phyloP scores from a whole-genome alignment of 495 filamentous ascomycete species.

The Haplographium delicatum region DNA sequence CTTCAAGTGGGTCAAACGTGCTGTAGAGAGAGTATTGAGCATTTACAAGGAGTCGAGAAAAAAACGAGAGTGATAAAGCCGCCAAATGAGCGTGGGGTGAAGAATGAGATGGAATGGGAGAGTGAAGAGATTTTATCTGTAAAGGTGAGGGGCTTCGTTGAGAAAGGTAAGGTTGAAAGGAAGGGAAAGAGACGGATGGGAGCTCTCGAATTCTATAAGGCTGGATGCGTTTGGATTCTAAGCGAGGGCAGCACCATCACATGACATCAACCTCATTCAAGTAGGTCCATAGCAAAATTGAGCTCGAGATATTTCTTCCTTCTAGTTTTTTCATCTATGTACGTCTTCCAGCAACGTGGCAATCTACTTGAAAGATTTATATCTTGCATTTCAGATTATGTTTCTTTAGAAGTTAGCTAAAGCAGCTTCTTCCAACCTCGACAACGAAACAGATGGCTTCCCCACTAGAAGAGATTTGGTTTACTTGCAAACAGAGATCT shows the following conservation, averaged over 20 bases:
- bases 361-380: too few relatives aligned
- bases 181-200: not conserved
- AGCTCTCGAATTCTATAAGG: not conserved
- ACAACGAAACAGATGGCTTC: too few relatives aligned
- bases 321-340: not conserved
- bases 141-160: not conserved
- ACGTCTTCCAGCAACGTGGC: too few relatives aligned
- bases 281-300: too few relatives aligned
- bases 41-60: not conserved
- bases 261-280: too few relatives aligned
- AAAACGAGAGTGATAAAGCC: not conserved
- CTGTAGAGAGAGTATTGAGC: not conserved
- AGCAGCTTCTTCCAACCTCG: too few relatives aligned
- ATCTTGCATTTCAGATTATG: too few relatives aligned
- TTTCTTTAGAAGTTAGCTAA: too few relatives aligned
- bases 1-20: not conserved
- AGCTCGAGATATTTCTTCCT: not conserved
- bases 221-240: conserved; percentile 2
- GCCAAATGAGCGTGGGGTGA: conserved; percentile 7
- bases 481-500: too few relatives aligned
- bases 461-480: too few relatives aligned
- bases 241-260: too few relatives aligned
- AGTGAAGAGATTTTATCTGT: not conserved
- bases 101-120: not conserved
- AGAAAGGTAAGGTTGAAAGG: not conserved